These are phyloP conservation scores for Trichoderma sp. DNA, from an alignment of 2,329 filamentous ascomycete genomes.

Conservation along the genomic window DNA sequence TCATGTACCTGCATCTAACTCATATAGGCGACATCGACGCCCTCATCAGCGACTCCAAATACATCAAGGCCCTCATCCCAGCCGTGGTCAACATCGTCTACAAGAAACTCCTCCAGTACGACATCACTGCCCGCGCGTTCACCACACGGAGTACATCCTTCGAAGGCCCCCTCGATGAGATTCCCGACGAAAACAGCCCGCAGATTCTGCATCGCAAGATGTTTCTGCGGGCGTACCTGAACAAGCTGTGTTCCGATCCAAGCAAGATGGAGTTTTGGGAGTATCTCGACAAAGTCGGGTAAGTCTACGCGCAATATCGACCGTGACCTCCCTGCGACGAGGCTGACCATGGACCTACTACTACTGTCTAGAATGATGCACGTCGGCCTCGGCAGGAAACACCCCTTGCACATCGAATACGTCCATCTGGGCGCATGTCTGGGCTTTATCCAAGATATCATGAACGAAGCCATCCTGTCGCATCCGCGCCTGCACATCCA, in stretches of 20 bases:
- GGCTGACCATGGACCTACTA: too few relatives aligned
- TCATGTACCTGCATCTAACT: neutral
- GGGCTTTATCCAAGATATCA: conserved; percentile 75
- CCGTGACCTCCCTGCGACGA: too few relatives aligned
- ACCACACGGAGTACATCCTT: conserved; percentile 64
- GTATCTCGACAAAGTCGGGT: conserved; percentile 82
- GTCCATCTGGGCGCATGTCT: conserved; percentile 74
- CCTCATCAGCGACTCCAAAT: conserved; percentile 68
- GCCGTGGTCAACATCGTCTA: conserved; percentile 84
- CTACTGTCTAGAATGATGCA: conserved; percentile 67
- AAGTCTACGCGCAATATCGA: conserved; percentile 37
- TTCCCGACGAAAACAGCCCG: conserved; percentile 67
- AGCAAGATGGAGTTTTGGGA: conserved; percentile 79
- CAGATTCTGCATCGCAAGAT: conserved; percentile 78
- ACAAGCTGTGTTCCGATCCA: conserved; percentile 73
- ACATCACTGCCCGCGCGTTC: conserved; percentile 80
- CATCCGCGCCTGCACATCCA: conserved; percentile 67
- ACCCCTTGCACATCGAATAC: conserved; percentile 78
- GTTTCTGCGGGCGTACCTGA: conserved; percentile 75
- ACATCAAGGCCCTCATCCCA: conserved; percentile 80
- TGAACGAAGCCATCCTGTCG: conserved; percentile 74
- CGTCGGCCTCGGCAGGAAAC: conserved; percentile 70
- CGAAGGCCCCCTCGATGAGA: conserved; percentile 66
- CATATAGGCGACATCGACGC: conserved; percentile 69
- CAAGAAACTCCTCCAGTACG: conserved; percentile 76